Evolutionary conservation across 2,329 filamentous ascomycete genomes (phyloP).

Genomic region (Rutstroemia sp.): DNA sequence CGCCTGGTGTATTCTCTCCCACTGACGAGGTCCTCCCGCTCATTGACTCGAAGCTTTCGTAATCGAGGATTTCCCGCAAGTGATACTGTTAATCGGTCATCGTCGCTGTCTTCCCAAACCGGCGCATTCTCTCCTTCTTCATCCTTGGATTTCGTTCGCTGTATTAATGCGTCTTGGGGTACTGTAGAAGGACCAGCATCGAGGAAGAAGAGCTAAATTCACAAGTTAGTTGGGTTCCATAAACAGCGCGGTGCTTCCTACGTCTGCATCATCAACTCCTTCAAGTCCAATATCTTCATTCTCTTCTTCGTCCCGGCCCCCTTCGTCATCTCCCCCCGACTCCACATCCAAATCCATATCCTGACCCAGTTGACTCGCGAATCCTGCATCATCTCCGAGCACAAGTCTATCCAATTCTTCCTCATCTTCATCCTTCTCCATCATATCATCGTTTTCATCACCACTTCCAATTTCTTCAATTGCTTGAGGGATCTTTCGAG

Average conservation of each 20-base stretch:
- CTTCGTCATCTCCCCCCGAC: slow-evolving; percentile 17
- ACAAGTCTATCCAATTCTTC: slow-evolving; percentile 81
- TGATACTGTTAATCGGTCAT: slow-evolving; percentile 79
- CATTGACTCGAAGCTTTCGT: slow-evolving; percentile 73
- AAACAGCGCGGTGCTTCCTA: slow-evolving; percentile 12
- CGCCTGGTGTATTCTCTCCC: slow-evolving; percentile 80
- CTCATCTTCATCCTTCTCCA: slow-evolving; percentile 74
- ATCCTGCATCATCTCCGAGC: slow-evolving; percentile 79
- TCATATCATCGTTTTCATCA: slow-evolving; percentile 27
- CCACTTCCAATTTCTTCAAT: slow-evolving; percentile 18
- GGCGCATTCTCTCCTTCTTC: slow-evolving; percentile 40
- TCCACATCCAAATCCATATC: slow-evolving; percentile 34
- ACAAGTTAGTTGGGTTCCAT: slow-evolving; percentile 8
- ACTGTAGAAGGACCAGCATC: slow-evolving; percentile 29
- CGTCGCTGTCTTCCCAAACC: slow-evolving; percentile 93
- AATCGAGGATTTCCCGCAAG: slow-evolving; percentile 67
- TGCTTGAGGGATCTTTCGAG: slow-evolving; percentile 3
- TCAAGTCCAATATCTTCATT: slow-evolving; percentile 49
- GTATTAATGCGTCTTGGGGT: slow-evolving; percentile 18
- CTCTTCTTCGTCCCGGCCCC: slow-evolving; percentile 32
- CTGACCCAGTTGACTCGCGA: slow-evolving; percentile 64
- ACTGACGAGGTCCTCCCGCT: slow-evolving; percentile 77
- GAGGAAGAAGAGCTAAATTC: slow-evolving; percentile 31
- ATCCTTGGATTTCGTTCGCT: slow-evolving; percentile 20
- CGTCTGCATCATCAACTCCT: slow-evolving; percentile 65